phyloP scores from a whole-genome alignment of 1,139 yeast species.

The Pichia norvegensis region DNA sequence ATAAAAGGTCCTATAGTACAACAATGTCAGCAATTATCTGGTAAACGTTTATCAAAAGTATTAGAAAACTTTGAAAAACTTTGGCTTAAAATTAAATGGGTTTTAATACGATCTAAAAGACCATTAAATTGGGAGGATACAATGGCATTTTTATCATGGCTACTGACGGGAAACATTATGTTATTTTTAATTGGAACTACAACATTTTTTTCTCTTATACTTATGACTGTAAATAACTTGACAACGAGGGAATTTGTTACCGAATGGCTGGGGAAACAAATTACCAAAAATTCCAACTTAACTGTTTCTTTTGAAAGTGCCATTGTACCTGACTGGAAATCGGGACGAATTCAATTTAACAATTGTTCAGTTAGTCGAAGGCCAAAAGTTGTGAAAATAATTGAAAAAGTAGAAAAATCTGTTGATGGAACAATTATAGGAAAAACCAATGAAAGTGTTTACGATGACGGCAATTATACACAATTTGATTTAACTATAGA shows the following conservation, averaged over 20 bases:
- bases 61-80: slow-evolving; percentile 35
- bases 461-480: slow-evolving; percentile 89
- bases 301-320: slow-evolving; percentile 90
- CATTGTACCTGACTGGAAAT: slow-evolving; percentile 90
- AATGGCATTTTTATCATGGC: slow-evolving; percentile 85
- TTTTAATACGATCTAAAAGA: slow-evolving; percentile 46
- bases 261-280: slow-evolving; percentile 65
- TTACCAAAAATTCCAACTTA: slow-evolving; percentile 79
- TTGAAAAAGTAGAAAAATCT: slow-evolving; percentile 44
- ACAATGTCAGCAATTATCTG: not conserved
- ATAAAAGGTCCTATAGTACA: not conserved
- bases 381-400: slow-evolving; percentile 49
- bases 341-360: slow-evolving; percentile 74
- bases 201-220: slow-evolving; percentile 70
- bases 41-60: slow-evolving; percentile 3
- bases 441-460: slow-evolving; percentile 17
- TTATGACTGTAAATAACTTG: slow-evolving; percentile 77
- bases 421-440: slow-evolving; percentile 12
- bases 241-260: slow-evolving; percentile 89
- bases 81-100: slow-evolving; percentile 60
- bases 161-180: slow-evolving; percentile 76
- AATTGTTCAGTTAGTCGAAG: slow-evolving; percentile 83
- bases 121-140: slow-evolving; percentile 87
- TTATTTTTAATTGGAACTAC: slow-evolving; percentile 82
- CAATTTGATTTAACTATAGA: slow-evolving; percentile 90